These are phyloP conservation scores for Xylariaceae sp. DNA, from an alignment of 2,329 filamentous ascomycete genomes.

Conservation along the genomic window DNA sequence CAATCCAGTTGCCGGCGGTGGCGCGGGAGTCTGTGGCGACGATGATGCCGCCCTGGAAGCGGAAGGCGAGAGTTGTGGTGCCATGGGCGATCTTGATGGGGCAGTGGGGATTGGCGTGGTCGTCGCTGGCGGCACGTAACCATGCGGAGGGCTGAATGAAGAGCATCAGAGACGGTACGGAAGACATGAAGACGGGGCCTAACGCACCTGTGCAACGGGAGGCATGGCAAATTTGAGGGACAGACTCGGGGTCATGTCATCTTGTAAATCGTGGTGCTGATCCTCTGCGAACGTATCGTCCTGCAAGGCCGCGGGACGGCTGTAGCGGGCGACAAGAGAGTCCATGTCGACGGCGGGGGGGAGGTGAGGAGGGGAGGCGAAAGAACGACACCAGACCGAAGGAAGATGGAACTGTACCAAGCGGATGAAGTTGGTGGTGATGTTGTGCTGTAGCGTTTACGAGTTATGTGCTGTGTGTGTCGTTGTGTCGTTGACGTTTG, in stretches of 20 bases:
- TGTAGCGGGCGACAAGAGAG: slow-evolving; percentile 87
- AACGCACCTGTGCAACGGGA: slow-evolving; percentile 78
- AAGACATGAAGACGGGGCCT: slow-evolving; percentile 1
- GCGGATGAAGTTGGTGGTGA: slow-evolving; percentile 2
- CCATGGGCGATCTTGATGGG: slow-evolving; percentile 99
- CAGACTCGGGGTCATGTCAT: slow-evolving; percentile 67
- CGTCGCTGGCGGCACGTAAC: slow-evolving; percentile 95
- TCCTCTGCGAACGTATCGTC: slow-evolving; percentile 69
- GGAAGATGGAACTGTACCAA: neutral
- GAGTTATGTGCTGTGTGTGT: slow-evolving; percentile 2
- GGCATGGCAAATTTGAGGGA: slow-evolving; percentile 94
- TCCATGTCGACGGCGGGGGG: slow-evolving; percentile 61
- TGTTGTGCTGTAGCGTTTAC: slow-evolving; percentile 13
- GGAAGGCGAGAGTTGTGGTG: slow-evolving; percentile 95
- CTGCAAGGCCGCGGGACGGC: slow-evolving; percentile 67
- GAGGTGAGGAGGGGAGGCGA: slow-evolving; percentile 3
- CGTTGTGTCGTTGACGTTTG: slow-evolving; percentile 13
- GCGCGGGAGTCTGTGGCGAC: slow-evolving; percentile 97
- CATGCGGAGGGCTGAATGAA: slow-evolving; percentile 72
- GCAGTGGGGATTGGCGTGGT: slow-evolving; percentile 92
- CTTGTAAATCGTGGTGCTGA: slow-evolving; percentile 69
- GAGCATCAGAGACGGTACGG: neutral
- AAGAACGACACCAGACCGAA: neutral
- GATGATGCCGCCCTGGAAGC: slow-evolving; percentile 97
- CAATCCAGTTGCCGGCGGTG: slow-evolving; percentile 98